Percentiles rank a stretch among this genome's conserved stretches.
Evolutionary conservation across 2,329 filamentous ascomycete genomes (phyloP).

Genomic region (Didymellaceae sp.): DNA sequence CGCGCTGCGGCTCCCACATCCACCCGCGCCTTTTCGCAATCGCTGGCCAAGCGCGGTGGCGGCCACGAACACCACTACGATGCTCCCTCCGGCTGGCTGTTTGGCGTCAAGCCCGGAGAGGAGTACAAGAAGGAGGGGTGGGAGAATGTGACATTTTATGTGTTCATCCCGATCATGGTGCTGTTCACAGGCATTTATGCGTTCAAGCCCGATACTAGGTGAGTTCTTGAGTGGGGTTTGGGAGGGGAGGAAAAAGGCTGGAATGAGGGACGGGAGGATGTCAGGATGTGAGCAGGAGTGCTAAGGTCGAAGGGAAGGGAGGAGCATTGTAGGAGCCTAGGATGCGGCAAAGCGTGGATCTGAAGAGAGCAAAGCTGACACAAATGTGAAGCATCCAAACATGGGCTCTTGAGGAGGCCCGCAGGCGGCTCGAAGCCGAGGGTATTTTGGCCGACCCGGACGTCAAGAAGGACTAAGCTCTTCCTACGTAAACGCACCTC

Average conservation of each 20-base stretch:
- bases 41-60: conserved; percentile 25
- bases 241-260: not conserved
- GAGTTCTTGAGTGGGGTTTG: conserved; percentile 55
- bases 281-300: not conserved
- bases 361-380: conserved; percentile 21
- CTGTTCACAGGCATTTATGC: conserved; percentile 62
- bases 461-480: conserved; percentile 54
- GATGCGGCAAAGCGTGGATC: not conserved
- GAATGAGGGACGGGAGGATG: not conserved
- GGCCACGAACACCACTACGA: conserved; percentile 81
- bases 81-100: conserved; percentile 89
- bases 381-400: conserved; percentile 91
- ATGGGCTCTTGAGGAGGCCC: conserved; percentile 96
- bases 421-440: conserved; percentile 92
- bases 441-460: conserved; percentile 86
- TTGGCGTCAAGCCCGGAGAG: conserved; percentile 91
- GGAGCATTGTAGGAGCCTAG: not conserved
- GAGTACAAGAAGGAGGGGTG: conserved; percentile 96
- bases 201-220: conserved; percentile 99
- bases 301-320: not conserved
- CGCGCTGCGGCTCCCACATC: conserved; percentile 8
- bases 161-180: conserved; percentile 69
- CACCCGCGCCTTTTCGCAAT: conserved; percentile 32
- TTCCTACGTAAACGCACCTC: too few species aligned
- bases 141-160: conserved; percentile 86